These are phyloP conservation scores for Umbelopsis isabellina DNA, from an alignment of 192 early-diverging fungal species.

Conservation along the genomic window DNA sequence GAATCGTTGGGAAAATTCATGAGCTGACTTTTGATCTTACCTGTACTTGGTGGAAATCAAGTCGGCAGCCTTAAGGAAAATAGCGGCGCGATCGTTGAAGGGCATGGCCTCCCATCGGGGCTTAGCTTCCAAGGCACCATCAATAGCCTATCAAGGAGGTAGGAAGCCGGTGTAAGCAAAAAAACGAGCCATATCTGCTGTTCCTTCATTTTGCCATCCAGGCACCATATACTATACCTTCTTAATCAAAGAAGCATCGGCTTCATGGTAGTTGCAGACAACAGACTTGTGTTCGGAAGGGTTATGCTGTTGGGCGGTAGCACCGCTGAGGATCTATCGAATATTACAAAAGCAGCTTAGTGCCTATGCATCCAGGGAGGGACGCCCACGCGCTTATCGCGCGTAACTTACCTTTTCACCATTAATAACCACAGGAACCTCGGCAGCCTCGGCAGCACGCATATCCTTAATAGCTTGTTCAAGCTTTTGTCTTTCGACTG, in stretches of 20 bases:
- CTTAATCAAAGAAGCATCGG: conserved; percentile 68
- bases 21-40: conserved; percentile 42
- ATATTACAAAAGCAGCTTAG: neutral
- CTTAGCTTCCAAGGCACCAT: conserved; percentile 83
- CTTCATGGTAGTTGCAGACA: conserved; percentile 85
- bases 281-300: conserved; percentile 83
- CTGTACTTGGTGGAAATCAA: conserved; percentile 88
- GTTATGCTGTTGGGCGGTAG: conserved; percentile 72
- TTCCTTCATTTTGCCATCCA: conserved; percentile 4
- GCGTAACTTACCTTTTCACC: conserved; percentile 70
- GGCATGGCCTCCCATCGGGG: conserved; percentile 91
- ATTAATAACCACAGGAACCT: conserved; percentile 85
- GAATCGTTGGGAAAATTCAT: neutral
- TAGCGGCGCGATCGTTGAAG: conserved; percentile 90
- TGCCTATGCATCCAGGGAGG: neutral
- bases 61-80: conserved; percentile 99
- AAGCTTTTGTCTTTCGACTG: conserved; percentile 72
- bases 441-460: conserved; percentile 63
- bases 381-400: neutral
- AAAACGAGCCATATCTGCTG: no score
- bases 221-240: conserved; percentile 30
- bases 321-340: conserved; percentile 56
- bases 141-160: conserved; percentile 68
- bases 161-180: neutral
- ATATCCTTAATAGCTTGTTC: conserved; percentile 80